Conservation (phyloP, 352 stramenopile species). For the Globisporangium irregulare region DNA sequence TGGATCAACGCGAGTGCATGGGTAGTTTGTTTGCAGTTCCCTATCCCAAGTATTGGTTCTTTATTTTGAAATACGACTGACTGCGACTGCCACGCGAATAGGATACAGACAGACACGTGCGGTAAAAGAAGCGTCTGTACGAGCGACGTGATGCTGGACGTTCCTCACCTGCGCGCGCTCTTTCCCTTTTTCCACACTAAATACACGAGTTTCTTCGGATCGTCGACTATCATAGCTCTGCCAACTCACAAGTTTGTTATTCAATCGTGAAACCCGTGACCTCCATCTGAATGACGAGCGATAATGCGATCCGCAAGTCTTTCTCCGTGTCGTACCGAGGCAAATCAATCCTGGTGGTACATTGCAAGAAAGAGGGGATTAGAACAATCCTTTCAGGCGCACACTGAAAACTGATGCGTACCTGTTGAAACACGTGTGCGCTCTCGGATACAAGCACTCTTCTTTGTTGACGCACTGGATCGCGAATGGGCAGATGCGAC, state of each 20-base stretch:
- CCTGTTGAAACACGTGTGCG: constrained; percentile 88
- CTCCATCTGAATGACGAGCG: constrained; percentile 86
- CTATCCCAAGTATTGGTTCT: background rate
- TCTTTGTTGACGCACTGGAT: constrained; percentile 82
- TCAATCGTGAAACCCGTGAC: constrained; percentile 86
- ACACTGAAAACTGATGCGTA: constrained; percentile 15
- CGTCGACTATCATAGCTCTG: constrained; percentile 6
- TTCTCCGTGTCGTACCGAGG: constrained; percentile 74
- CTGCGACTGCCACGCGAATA: background rate
- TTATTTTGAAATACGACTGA: constrained; percentile 5
- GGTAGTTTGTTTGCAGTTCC: background rate
- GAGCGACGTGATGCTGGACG: background rate
- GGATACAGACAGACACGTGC: background rate
- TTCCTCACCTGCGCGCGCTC: background rate
- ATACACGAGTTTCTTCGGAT: constrained; percentile 6
- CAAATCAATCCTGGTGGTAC: constrained; percentile 59
- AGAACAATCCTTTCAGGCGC: background rate
- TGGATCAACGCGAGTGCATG: background rate
- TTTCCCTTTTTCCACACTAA: constrained; percentile 7
- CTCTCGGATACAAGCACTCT: constrained; percentile 79
- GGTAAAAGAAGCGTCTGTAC: background rate
- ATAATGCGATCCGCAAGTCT: constrained; percentile 73
- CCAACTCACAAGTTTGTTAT: constrained; percentile 23
- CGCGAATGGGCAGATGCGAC: constrained; percentile 82
- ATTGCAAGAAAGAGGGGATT: background rate